phyloP scores from a whole-genome alignment of 306 rosid genomes.

The Prunus mongolica region DNA sequence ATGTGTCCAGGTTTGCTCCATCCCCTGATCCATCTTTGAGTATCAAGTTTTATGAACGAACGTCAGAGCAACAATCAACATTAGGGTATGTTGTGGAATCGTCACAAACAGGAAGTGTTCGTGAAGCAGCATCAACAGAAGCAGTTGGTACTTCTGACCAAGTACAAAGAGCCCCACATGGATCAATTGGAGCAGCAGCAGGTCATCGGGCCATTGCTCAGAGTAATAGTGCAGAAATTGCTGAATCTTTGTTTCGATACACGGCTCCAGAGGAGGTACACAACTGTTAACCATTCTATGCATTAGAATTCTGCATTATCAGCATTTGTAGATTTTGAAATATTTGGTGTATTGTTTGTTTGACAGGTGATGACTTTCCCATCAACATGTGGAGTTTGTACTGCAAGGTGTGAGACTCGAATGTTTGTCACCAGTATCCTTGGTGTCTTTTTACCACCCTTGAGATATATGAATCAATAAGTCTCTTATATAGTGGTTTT shows the following conservation, averaged over 20 bases:
- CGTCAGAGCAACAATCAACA: constrained; percentile 80
- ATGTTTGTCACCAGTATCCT: constrained; percentile 95
- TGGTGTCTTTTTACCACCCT: constrained; percentile 8
- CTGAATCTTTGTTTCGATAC: constrained; percentile 82
- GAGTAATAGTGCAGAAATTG: constrained; percentile 73
- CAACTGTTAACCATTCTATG: background rate
- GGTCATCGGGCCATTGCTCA: constrained; percentile 96
- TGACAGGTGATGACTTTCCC: constrained; percentile 98
- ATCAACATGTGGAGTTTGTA: constrained; percentile 85
- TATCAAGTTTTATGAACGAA: constrained; percentile 82
- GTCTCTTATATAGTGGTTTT: background rate
- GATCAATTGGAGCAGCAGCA: constrained; percentile 81
- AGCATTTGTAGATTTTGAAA: background rate
- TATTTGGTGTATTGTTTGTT: constrained; percentile 9
- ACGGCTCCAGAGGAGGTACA: constrained; percentile 92
- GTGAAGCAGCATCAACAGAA: constrained; percentile 30
- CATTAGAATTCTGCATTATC: background rate
- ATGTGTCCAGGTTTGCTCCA: constrained; percentile 69
- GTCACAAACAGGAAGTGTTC: constrained; percentile 37
- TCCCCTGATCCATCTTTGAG: constrained; percentile 68
- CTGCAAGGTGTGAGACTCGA: constrained; percentile 74
- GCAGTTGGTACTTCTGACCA: constrained; percentile 36
- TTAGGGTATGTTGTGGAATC: constrained; percentile 69
- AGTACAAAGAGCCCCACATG: constrained; percentile 60
- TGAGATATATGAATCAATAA: background rate